Base-by-base conservation (phyloP, 1,139 yeast genomes). In the Candida buenavistaensis region DNA sequence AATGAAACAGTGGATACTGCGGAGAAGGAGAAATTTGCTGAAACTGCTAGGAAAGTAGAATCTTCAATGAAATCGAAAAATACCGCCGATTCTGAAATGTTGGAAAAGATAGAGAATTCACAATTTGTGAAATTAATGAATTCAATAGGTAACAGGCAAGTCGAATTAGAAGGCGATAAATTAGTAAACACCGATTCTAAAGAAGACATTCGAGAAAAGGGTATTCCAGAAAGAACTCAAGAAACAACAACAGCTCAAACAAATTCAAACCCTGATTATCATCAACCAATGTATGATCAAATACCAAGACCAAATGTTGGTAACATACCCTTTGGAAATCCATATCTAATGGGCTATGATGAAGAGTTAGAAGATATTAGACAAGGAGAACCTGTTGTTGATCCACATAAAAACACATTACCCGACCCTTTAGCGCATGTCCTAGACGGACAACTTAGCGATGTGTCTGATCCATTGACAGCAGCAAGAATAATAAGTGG, bases 341-440 rank as follows among this genome's bases (percentile, higher is more conserved):
- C 23, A 4, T 23, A 10, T 10, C 12, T 20, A 6, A 19, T 6
- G 5, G 30, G 21, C 23, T 14, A 20, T 23, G 16, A 14, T 5
- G 28, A 26, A 24, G 33, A 14, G 16, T 28, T n/a, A n/a, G n/a
- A n/a, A n/a, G n/a, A n/a, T n/a, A n/a, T n/a, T n/a, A n/a, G 14
- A 7, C 28, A 28, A 19, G 30, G 26, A 27, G 36, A 30, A 23
- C 32, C 34, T 21, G 32, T 17, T 13, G 29, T n/a, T n/a, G n/a
- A 29, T 7, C 40, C 40, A 23, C 47, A 45, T 9, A 50, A 46
- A 22, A 55, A 55, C 40, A 64, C 51, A 32, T 53, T 69, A 16
- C 74, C 75, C 3, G 76, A 70, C 40, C 76, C 76, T 0, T 52
- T 70, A 36, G 72, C 75, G 2, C 76, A 70, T 41, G 55, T 70